Evolutionary conservation across 345 rosid species (phyloP).

Genomic region (Mangifera indica): DNA sequence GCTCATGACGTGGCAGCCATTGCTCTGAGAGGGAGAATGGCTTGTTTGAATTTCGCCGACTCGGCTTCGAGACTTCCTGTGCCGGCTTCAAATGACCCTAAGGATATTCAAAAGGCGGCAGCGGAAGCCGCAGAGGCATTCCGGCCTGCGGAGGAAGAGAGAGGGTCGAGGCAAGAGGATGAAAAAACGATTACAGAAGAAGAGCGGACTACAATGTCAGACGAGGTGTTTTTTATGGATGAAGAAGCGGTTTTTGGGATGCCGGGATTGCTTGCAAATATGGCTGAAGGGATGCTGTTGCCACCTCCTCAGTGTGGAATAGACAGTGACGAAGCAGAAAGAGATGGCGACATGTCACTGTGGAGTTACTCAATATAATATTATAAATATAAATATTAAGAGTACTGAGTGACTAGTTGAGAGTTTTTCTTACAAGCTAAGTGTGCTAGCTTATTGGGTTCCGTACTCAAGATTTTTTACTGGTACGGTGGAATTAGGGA

Average conservation of each 20-base stretch:
- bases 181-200: neutral
- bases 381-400: neutral
- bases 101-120: slow-evolving; percentile 77
- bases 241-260: slow-evolving; percentile 64
- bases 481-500: slow-evolving; percentile 6
- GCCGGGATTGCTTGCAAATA: slow-evolving; percentile 54
- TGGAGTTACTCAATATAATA: slow-evolving; percentile 52
- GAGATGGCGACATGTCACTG: slow-evolving; percentile 43
- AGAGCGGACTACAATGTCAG: slow-evolving; percentile 14
- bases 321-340: slow-evolving; percentile 27
- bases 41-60: slow-evolving; percentile 90
- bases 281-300: slow-evolving; percentile 83
- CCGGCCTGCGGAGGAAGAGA: slow-evolving; percentile 29
- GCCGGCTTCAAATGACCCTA: slow-evolving; percentile 55
- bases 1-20: slow-evolving; percentile 90
- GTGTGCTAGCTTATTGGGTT: neutral
- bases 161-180: neutral
- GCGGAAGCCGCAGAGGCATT: slow-evolving; percentile 58
- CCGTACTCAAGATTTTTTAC: slow-evolving; percentile 25
- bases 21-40: slow-evolving; percentile 67
- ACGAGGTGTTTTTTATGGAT: slow-evolving; percentile 46
- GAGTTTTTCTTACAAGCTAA: neutral
- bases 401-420: neutral
- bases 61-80: slow-evolving; percentile 73
- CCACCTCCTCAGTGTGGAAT: slow-evolving; percentile 57